Evolutionary conservation across 1,139 yeast species (phyloP).

Genomic region (Pichia sp.): DNA sequence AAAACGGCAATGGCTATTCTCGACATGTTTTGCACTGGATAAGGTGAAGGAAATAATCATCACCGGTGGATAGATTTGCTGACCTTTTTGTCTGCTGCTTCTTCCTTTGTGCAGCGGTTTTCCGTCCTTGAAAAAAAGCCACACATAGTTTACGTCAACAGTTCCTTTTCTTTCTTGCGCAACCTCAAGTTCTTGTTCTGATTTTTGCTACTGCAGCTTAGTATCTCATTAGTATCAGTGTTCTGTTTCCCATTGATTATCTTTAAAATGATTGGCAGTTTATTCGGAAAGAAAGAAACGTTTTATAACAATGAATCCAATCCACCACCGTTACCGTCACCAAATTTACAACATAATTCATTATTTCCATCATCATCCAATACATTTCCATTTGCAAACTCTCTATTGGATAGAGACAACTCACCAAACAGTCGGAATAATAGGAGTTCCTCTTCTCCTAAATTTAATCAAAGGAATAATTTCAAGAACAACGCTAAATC

Average conservation of each 20-base stretch:
- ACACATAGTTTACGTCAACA: no score
- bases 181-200: neutral
- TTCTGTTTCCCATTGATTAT: neutral
- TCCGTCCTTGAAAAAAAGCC: neutral
- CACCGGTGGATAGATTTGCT: no score
- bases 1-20: neutral
- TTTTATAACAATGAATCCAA: neutral
- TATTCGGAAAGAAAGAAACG: constrained; percentile 9
- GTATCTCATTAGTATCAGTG: neutral
- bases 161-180: neutral
- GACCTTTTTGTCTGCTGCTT: neutral
- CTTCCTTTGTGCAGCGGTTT: neutral
- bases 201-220: neutral
- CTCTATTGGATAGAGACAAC: neutral
- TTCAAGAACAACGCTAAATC: neutral
- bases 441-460: neutral
- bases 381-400: neutral
- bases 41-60: neutral
- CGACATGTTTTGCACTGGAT: neutral
- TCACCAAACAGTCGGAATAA: neutral
- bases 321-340: neutral
- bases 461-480: neutral
- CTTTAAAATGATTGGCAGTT: constrained; percentile 10
- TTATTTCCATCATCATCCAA: neutral
- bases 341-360: neutral